Percentiles rank a stretch among this genome's conserved stretches.
Evolutionary conservation across 495 filamentous ascomycete species (phyloP).

Genomic region (Talaromyces thailandensis): DNA sequence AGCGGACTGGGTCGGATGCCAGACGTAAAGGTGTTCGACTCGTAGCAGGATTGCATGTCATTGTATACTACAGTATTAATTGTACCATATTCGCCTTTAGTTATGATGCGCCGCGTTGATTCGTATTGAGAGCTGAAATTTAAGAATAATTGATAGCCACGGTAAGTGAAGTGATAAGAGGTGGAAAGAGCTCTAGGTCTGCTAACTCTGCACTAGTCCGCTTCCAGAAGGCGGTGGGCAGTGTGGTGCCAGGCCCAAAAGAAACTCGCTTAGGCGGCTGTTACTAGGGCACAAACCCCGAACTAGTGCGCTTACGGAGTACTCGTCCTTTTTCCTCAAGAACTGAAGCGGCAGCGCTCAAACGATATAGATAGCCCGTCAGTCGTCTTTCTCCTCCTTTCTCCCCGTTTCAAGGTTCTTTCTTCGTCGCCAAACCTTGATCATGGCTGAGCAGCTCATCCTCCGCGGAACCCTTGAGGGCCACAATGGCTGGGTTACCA

Average conservation of each 20-base stretch:
- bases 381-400: conserved; percentile 8
- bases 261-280: conserved; percentile 20
- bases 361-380: conserved; percentile 6
- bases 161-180: too few relatives aligned
- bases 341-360: neutral
- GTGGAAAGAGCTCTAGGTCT: neutral
- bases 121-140: too few relatives aligned
- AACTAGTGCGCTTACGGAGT: conserved; percentile 7
- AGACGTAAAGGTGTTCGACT: conserved; percentile 39
- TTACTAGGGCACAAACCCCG: conserved; percentile 9
- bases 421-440: conserved; percentile 36
- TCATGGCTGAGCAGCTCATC: conserved; percentile 93
- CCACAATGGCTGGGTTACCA: conserved; percentile 70
- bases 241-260: conserved; percentile 28
- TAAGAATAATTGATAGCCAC: too few relatives aligned
- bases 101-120: neutral
- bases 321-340: conserved; percentile 7
- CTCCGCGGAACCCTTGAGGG: conserved; percentile 96
- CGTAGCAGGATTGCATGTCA: too few relatives aligned
- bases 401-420: conserved; percentile 29
- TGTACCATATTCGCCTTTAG: neutral
- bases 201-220: neutral
- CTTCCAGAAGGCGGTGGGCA: conserved; percentile 20
- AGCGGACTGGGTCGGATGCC: conserved; percentile 43
- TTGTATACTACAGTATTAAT: neutral